Percentiles rank a stretch among this genome's conserved stretches.
Conservation (phyloP, 208 protist species). For the Tritrichomonas musculus region DNA sequence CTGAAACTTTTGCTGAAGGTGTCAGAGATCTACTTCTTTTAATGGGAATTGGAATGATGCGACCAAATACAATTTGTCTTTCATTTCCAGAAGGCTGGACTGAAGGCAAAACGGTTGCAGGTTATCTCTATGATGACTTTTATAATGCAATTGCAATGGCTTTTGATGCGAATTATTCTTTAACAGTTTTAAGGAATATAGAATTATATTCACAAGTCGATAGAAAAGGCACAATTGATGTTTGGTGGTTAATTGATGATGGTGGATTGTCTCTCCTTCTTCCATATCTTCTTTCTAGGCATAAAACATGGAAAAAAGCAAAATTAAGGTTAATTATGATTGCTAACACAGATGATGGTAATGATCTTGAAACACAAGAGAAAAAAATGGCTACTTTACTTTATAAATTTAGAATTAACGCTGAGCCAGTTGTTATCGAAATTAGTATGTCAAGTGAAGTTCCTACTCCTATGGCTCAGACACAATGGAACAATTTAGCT, state of each 20-base stretch:
- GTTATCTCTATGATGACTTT: background rate
- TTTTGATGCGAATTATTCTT: background rate
- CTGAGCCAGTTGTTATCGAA: background rate
- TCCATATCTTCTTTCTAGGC: slow-evolving; percentile 40
- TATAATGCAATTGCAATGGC: background rate
- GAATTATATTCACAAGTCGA: background rate
- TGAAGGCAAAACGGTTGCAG: background rate
- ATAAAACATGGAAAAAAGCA: slow-evolving; percentile 26
- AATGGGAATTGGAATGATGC: background rate
- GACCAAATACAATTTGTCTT: background rate
- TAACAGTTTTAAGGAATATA: background rate
- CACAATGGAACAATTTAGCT: background rate
- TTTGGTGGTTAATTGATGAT: slow-evolving; percentile 43
- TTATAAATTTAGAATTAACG: slow-evolving; percentile 11
- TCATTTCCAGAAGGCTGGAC: background rate
- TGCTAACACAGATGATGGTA: background rate
- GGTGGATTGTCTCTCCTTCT: slow-evolving; percentile 37
- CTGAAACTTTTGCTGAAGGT: background rate
- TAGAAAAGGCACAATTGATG: background rate
- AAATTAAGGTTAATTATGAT: background rate
- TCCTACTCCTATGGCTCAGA: background rate
- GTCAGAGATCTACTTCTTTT: background rate
- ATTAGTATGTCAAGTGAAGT: too few species aligned
- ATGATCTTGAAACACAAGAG: background rate
- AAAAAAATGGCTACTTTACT: background rate